Evolutionary conservation across 495 filamentous ascomycete genomes (phyloP).

Genomic region (Amphirosellinia nigrospora): DNA sequence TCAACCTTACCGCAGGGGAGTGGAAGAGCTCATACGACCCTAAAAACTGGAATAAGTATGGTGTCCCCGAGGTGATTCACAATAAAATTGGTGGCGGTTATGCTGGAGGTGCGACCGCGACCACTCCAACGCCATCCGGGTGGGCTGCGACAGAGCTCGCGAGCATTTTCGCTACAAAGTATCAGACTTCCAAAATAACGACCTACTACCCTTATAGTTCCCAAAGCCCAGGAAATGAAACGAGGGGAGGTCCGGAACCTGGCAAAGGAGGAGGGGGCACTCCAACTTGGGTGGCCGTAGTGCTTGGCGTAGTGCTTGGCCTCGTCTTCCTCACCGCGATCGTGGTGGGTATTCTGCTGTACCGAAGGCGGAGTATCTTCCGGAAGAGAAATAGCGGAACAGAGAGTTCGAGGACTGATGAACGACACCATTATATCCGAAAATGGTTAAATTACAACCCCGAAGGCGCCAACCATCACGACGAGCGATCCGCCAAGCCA

Average conservation of each 20-base stretch:
- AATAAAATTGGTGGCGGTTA: constrained; percentile 65
- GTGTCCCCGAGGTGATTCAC: constrained; percentile 64
- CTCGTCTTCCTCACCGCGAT: constrained; percentile 63
- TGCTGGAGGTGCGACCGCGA: constrained; percentile 65
- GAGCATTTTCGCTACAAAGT: constrained; percentile 60
- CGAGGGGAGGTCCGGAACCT: constrained; percentile 31
- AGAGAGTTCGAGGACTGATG: constrained; percentile 50
- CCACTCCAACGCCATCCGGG: constrained; percentile 48
- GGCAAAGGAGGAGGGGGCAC: constrained; percentile 41
- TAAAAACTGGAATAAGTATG: constrained; percentile 59
- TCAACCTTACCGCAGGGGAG: constrained; percentile 64
- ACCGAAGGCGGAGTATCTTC: constrained; percentile 54
- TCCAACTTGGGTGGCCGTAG: constrained; percentile 65
- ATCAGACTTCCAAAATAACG: constrained; percentile 60
- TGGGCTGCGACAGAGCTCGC: constrained; percentile 60
- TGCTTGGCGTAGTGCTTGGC: constrained; percentile 71
- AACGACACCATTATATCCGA: constrained; percentile 45
- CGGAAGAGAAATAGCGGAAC: constrained; percentile 40
- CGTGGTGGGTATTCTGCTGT: constrained; percentile 60
- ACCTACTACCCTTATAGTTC: constrained; percentile 66
- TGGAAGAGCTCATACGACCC: constrained; percentile 71
- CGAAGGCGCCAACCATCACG: constrained; percentile 55
- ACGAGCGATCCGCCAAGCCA: constrained; percentile 50
- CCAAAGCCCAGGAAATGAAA: constrained; percentile 38
- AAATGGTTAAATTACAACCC: constrained; percentile 51